Percentiles rank a stretch among this genome's conserved stretches.
phyloP scores from a whole-genome alignment of 441 rosid genomes.

The Arabidopsis hybrid region DNA sequence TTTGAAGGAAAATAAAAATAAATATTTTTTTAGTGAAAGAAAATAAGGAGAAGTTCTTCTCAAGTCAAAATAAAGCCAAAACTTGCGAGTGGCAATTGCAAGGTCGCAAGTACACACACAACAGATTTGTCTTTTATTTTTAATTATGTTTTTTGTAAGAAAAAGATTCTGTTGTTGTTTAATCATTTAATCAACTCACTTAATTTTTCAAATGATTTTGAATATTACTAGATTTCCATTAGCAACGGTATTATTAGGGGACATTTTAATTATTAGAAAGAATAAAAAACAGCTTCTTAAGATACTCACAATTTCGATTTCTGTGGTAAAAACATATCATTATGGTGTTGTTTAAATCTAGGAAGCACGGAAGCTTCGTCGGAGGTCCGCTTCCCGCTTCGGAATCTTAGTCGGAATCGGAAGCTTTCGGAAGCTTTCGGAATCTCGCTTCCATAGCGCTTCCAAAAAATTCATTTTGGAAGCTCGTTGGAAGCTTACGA shows the following conservation, averaged over 20 bases:
- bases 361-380: too few species aligned
- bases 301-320: background rate
- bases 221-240: conserved; percentile 22
- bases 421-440: too few species aligned
- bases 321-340: conserved; percentile 1
- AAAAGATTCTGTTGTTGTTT: conserved; percentile 33
- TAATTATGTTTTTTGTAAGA: background rate
- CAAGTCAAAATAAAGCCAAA: conserved; percentile 47
- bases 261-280: conserved; percentile 28
- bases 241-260: conserved; percentile 35
- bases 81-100: conserved; percentile 39
- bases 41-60: conserved; percentile 35
- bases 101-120: conserved; percentile 42
- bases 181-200: conserved; percentile 6
- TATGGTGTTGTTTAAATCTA: background rate
- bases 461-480: too few species aligned
- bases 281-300: conserved; percentile 13
- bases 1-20: background rate
- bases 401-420: too few species aligned
- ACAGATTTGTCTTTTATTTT: conserved; percentile 15
- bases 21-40: background rate
- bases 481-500: too few species aligned
- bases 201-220: conserved; percentile 28
- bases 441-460: too few species aligned
- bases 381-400: too few species aligned